Evolutionary conservation across 208 protist genomes (phyloP).

Genomic region (Wallacemonas sp.): DNA sequence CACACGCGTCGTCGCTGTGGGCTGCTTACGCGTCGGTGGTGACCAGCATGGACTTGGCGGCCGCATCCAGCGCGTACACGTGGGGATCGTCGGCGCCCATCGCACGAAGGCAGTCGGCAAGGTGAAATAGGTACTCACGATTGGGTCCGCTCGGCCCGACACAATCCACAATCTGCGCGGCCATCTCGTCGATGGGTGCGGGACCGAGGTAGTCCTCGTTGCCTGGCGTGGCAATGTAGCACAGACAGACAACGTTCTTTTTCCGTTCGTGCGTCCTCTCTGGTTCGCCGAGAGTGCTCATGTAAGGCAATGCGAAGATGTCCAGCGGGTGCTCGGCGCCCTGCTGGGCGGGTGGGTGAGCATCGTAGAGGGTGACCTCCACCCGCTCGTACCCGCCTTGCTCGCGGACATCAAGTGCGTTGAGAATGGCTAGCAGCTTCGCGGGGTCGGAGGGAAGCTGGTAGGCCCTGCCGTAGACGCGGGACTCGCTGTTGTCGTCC

Average conservation of each 20-base stretch:
- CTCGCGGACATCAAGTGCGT: slow-evolving; percentile 62
- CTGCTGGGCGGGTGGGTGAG: slow-evolving; percentile 10
- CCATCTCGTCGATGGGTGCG: slow-evolving; percentile 54
- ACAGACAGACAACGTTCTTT: slow-evolving; percentile 41
- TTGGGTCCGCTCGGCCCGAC: slow-evolving; percentile 63
- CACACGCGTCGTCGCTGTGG: slow-evolving; percentile 3
- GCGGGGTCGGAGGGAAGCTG: slow-evolving; percentile 53
- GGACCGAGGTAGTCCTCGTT: slow-evolving; percentile 69
- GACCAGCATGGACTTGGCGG: slow-evolving; percentile 28
- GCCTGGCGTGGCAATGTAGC: slow-evolving; percentile 64
- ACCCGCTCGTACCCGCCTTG: slow-evolving; percentile 61
- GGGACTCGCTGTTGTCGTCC: slow-evolving; percentile 14
- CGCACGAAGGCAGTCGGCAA: slow-evolving; percentile 44
- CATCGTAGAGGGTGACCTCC: slow-evolving; percentile 42
- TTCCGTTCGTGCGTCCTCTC: not conserved
- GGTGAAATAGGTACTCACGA: slow-evolving; percentile 68
- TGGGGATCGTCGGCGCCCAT: slow-evolving; percentile 55
- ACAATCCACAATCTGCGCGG: slow-evolving; percentile 51
- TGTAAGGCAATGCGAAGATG: not conserved
- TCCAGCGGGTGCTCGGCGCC: not conserved
- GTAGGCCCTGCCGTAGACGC: slow-evolving; percentile 72
- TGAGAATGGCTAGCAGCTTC: slow-evolving; percentile 43
- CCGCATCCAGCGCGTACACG: slow-evolving; percentile 60
- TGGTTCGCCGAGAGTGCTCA: not conserved
- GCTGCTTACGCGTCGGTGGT: too few relatives aligned